These are phyloP conservation scores for Penicillium oxalicum DNA, from an alignment of 2,329 filamentous ascomycete genomes.

Conservation along the genomic window DNA sequence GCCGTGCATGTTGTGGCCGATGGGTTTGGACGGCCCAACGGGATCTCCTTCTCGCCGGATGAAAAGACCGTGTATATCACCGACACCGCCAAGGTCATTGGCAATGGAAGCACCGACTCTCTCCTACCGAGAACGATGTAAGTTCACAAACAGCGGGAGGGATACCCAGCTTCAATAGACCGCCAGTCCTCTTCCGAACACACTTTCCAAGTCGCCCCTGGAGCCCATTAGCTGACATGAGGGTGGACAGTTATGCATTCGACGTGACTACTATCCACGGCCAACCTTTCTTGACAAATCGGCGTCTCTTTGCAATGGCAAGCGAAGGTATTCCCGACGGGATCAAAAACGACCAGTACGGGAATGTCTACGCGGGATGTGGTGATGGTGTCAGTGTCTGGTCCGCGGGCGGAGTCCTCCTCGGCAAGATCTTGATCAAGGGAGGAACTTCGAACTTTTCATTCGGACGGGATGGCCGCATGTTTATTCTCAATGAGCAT, in stretches of 20 bases:
- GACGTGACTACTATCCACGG: conserved; percentile 39
- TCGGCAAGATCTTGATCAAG: conserved; percentile 54
- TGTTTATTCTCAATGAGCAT: conserved; percentile 45
- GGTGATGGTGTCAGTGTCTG: conserved; percentile 53
- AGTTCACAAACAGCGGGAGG: conserved; percentile 8
- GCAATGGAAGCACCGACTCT: conserved; percentile 18
- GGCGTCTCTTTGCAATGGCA: conserved; percentile 49
- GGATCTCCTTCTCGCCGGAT: conserved; percentile 38
- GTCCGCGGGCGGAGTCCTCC: conserved; percentile 44
- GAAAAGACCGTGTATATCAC: conserved; percentile 37
- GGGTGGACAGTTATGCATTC: conserved; percentile 40
- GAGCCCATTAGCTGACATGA: no score
- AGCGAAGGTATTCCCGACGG: conserved; percentile 43
- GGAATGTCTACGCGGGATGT: conserved; percentile 53
- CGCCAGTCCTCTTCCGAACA: no score
- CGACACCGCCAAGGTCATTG: conserved; percentile 32
- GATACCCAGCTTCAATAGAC: no score
- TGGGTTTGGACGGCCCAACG: conserved; percentile 37
- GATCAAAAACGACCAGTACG: conserved; percentile 47
- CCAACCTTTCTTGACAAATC: conserved; percentile 44
- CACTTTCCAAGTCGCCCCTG: no score
- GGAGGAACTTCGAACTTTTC: conserved; percentile 46
- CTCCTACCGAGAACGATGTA: conserved; percentile 24
- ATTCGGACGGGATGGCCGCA: conserved; percentile 37
- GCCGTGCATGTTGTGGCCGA: conserved; percentile 36